Evolutionary conservation across 2,329 filamentous ascomycete species (phyloP).

Genomic region (Zasmidium angulare): DNA sequence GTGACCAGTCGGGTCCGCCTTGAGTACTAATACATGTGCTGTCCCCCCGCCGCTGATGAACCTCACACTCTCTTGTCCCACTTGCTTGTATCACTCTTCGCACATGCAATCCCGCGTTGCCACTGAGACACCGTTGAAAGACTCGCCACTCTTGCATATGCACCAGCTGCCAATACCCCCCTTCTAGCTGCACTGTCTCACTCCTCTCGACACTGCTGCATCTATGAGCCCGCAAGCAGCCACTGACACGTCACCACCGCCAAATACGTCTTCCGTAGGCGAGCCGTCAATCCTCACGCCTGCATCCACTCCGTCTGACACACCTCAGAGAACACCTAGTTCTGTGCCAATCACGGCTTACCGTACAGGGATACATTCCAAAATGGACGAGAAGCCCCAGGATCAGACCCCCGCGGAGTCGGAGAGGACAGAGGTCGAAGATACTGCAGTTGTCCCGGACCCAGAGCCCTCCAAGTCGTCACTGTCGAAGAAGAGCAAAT

Average conservation of each 20-base stretch:
- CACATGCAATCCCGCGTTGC: background rate
- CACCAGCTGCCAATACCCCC: background rate
- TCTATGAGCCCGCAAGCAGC: constrained; percentile 26
- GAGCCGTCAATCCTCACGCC: constrained; percentile 25
- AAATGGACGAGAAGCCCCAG: constrained; percentile 28
- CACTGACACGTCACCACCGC: constrained; percentile 23
- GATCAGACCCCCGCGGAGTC: constrained; percentile 21
- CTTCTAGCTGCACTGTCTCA: background rate
- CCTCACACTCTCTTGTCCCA: background rate
- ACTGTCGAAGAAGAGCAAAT: constrained; percentile 23
- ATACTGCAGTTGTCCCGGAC: constrained; percentile 5
- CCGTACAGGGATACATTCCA: constrained; percentile 20
- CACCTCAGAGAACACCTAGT: constrained; percentile 17
- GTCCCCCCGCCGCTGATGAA: background rate
- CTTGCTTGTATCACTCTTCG: background rate
- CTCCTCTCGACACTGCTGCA: constrained; percentile 52
- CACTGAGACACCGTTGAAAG: constrained; percentile 5
- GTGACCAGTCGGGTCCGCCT: background rate
- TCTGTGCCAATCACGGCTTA: constrained; percentile 17
- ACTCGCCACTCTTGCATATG: constrained; percentile 5
- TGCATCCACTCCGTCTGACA: constrained; percentile 28
- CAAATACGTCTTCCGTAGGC: constrained; percentile 17
- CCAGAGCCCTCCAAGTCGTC: constrained; percentile 15
- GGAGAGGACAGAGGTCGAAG: constrained; percentile 15
- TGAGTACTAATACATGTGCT: background rate